Evolutionary conservation across 1,284 basidiomycete genomes (phyloP).

Genomic region (Ustilago hordei): DNA sequence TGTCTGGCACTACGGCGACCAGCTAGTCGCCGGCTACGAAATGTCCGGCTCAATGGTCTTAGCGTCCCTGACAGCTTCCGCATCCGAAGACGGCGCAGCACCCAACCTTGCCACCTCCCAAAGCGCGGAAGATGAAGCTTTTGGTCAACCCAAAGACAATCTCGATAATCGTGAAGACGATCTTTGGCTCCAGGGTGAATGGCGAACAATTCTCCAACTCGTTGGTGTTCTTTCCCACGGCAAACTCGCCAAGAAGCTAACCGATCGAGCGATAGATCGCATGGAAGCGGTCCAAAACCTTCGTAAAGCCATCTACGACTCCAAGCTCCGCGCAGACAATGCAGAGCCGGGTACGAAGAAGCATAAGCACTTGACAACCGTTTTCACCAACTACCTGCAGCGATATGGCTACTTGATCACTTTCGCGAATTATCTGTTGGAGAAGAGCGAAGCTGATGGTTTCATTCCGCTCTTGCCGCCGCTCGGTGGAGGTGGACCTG

Average conservation of each 20-base stretch:
- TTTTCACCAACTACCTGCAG: slow-evolving; percentile 66
- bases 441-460: slow-evolving; percentile 72
- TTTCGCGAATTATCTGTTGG: slow-evolving; percentile 94
- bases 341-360: slow-evolving; percentile 60
- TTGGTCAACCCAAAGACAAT: slow-evolving; percentile 47
- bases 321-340: slow-evolving; percentile 63
- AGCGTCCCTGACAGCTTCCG: slow-evolving; percentile 7
- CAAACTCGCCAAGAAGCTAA: slow-evolving; percentile 90
- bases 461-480: slow-evolving; percentile 27
- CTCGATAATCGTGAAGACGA: slow-evolving; percentile 68
- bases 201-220: slow-evolving; percentile 94
- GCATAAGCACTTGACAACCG: slow-evolving; percentile 52
- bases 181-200: slow-evolving; percentile 79
- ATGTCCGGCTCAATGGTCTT: slow-evolving; percentile 36
- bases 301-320: slow-evolving; percentile 67
- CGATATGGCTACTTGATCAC: slow-evolving; percentile 87
- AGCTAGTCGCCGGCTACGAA: slow-evolving; percentile 44
- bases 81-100: background rate
- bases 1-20: slow-evolving; percentile 59
- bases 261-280: slow-evolving; percentile 74
- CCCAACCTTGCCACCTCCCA: background rate
- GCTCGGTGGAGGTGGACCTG: slow-evolving; percentile 35
- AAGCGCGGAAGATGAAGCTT: slow-evolving; percentile 32
- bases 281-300: slow-evolving; percentile 69
- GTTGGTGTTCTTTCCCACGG: slow-evolving; percentile 90